Evolutionary conservation across 2,329 filamentous ascomycete genomes (phyloP).

Genomic region (Scedosporium dehoogii): DNA sequence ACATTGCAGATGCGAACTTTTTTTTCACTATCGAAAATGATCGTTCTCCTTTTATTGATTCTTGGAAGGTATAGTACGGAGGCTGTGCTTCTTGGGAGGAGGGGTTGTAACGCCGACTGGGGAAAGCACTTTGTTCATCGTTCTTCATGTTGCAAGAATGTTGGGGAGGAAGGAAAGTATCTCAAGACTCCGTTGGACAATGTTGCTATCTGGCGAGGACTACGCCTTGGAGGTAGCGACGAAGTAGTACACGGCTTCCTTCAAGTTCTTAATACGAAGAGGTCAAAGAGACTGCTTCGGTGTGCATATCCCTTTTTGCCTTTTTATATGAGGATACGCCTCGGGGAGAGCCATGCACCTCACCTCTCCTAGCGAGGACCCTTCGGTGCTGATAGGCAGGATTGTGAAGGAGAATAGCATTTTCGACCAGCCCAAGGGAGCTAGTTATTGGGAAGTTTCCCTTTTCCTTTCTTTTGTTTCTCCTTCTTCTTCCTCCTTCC

Average conservation of each 20-base stretch:
- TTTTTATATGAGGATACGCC: too few relatives aligned
- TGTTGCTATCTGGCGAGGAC: neutral
- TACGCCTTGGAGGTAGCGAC: neutral
- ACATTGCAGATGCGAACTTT: neutral
- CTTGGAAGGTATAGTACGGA: neutral
- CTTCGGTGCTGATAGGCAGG: too few relatives aligned
- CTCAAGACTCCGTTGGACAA: neutral
- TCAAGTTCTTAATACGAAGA: neutral
- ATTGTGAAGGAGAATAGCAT: too few relatives aligned
- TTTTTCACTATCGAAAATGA: neutral
- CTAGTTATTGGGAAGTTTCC: too few relatives aligned
- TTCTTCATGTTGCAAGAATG: neutral
- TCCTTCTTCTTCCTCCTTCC: too few relatives aligned
- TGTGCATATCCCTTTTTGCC: neutral
- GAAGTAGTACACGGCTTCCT: neutral
- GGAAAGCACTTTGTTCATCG: neutral
- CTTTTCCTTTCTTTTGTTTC: too few relatives aligned
- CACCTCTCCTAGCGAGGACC: too few relatives aligned
- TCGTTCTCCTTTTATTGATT: neutral
- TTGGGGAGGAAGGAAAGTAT: neutral
- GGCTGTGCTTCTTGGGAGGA: neutral
- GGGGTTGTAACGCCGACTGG: neutral
- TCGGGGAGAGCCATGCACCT: too few relatives aligned
- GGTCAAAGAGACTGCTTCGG: neutral
- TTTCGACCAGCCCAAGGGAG: too few relatives aligned